A percentile compares a stretch with the other conserved stretches of the same genome.
Evolutionary conservation across 805 yeast genomes (phyloP).

Genomic region (Isabelozyma heimii): DNA sequence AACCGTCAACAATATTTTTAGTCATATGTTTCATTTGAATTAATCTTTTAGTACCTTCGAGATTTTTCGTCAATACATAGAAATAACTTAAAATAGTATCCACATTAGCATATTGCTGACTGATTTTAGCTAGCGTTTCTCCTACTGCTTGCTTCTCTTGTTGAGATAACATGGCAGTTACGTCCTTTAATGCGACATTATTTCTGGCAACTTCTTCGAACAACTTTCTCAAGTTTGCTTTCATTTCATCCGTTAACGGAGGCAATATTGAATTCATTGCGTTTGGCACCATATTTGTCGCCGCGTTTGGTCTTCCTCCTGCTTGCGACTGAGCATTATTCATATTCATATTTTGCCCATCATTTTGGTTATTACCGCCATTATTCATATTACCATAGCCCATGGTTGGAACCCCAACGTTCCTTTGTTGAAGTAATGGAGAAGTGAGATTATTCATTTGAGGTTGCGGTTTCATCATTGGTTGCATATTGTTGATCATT

Average conservation of each 20-base stretch:
- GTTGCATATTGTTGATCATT: slow-evolving; percentile 11
- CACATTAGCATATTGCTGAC: slow-evolving; percentile 63
- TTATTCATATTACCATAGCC: not conserved
- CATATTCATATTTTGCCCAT: slow-evolving; percentile 8
- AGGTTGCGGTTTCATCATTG: slow-evolving; percentile 12
- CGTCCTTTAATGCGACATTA: slow-evolving; percentile 64
- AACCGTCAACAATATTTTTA: slow-evolving; percentile 67
- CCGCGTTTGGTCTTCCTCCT: slow-evolving; percentile 2
- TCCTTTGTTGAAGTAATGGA: slow-evolving; percentile 16
- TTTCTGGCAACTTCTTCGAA: slow-evolving; percentile 67
- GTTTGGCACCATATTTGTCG: not conserved
- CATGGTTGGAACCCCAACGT: slow-evolving; percentile 2
- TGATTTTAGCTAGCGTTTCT: slow-evolving; percentile 49
- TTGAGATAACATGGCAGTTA: slow-evolving; percentile 57
- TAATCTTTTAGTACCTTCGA: slow-evolving; percentile 71
- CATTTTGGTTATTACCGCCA: slow-evolving; percentile 8
- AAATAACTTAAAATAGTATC: slow-evolving; percentile 79
- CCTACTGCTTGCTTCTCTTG: slow-evolving; percentile 64
- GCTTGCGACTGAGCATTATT: slow-evolving; percentile 4
- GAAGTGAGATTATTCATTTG: slow-evolving; percentile 13
- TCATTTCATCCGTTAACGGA: slow-evolving; percentile 56
- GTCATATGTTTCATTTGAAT: slow-evolving; percentile 79
- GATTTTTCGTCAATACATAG: slow-evolving; percentile 70
- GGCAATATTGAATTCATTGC: slow-evolving; percentile 21
- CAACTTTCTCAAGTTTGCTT: slow-evolving; percentile 57